phyloP scores from a whole-genome alignment of 2,329 filamentous ascomycete genomes.

The Talaromyces pinophilus region DNA sequence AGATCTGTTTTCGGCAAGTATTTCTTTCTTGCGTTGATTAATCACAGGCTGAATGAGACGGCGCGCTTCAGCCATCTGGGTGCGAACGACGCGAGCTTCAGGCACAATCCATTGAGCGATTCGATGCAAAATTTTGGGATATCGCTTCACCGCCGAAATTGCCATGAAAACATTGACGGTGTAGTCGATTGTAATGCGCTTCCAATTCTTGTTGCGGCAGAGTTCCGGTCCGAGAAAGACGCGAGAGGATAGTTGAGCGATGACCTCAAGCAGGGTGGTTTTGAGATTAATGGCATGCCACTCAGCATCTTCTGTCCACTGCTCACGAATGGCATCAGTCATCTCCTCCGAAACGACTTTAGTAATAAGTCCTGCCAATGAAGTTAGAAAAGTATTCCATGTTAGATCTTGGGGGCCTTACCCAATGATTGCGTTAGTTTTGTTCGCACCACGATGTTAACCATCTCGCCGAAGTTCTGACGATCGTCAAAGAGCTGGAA shows the following conservation, averaged over 20 bases:
- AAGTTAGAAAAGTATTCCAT: neutral
- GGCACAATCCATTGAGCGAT: constrained; percentile 46
- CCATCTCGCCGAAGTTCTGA: neutral
- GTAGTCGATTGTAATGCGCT: constrained; percentile 23
- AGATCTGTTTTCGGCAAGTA: neutral
- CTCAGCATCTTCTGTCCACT: constrained; percentile 19
- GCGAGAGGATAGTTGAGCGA: constrained; percentile 23
- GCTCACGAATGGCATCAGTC: constrained; percentile 4
- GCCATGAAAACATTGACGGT: constrained; percentile 23
- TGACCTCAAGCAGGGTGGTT: constrained; percentile 21
- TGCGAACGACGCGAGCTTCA: constrained; percentile 36
- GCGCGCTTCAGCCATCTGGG: constrained; percentile 39
- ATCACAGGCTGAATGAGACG: constrained; percentile 31
- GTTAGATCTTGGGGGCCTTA: neutral
- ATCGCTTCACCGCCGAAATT: constrained; percentile 41
- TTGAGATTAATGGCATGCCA: constrained; percentile 22
- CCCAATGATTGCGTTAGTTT: constrained; percentile 18
- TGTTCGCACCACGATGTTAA: constrained; percentile 8
- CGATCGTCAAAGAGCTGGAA: constrained; percentile 17
- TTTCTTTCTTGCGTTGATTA: constrained; percentile 18
- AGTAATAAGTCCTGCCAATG: constrained; percentile 15
- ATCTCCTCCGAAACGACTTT: constrained; percentile 19
- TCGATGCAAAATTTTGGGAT: constrained; percentile 40
- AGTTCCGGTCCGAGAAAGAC: constrained; percentile 27
- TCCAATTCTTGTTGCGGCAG: constrained; percentile 24